A percentile compares a stretch with the other conserved stretches of the same genome.
phyloP scores from a whole-genome alignment of 139 green algal genomes.

The Picochlorum sp. region DNA sequence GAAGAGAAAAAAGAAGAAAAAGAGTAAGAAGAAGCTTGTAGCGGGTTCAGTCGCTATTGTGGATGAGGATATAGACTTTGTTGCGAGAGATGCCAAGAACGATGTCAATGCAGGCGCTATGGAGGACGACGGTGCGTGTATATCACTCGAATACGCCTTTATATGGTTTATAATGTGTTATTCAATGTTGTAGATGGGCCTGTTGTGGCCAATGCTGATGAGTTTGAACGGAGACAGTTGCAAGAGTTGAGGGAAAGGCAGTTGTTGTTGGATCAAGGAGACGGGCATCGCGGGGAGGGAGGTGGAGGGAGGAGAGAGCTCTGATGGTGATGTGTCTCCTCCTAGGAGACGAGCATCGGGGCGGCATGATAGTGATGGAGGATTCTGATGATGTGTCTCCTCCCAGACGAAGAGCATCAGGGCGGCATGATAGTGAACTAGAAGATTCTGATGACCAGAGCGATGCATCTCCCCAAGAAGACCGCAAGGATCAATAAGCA shows the following conservation, averaged over 20 bases:
- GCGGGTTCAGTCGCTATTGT: conserved; percentile 41
- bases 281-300: not conserved
- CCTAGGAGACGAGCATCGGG: conserved; percentile 10
- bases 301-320: not conserved
- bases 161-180: not conserved
- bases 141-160: no score
- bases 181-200: conserved; percentile 37
- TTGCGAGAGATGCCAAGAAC: not conserved
- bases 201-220: conserved; percentile 57
- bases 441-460: not conserved
- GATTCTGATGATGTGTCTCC: conserved; percentile 31
- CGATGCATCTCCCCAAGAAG: conserved; percentile 10
- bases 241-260: conserved; percentile 37
- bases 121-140: conserved; percentile 29
- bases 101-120: conserved; percentile 14
- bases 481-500: conserved; percentile 6
- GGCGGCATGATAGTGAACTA: conserved; percentile 17
- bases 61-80: conserved; percentile 41
- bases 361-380: conserved; percentile 2
- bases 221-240: conserved; percentile 34
- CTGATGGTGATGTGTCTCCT: conserved; percentile 19
- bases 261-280: not conserved
- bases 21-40: conserved; percentile 7
- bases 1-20: conserved; percentile 43
- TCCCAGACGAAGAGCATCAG: conserved; percentile 13